Evolutionary conservation across 495 filamentous ascomycete genomes (phyloP).

Genomic region (Collariella sp.): DNA sequence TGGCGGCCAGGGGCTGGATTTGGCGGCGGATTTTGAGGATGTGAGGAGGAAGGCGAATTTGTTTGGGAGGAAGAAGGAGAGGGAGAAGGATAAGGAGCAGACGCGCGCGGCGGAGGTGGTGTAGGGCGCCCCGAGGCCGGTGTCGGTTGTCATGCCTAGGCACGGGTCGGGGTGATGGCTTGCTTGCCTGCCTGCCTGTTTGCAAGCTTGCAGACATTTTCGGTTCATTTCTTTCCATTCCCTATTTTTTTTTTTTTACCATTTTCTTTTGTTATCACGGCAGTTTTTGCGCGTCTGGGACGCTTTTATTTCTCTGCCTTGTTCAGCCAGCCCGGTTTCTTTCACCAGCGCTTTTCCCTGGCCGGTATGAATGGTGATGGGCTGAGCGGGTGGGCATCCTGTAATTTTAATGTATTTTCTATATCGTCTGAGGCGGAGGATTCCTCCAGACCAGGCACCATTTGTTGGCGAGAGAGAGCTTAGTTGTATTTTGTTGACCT

Average conservation of each 20-base stretch:
- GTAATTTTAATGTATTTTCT: constrained; percentile 7
- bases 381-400: background rate
- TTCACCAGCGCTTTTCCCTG: background rate
- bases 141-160: constrained; percentile 20
- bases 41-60: constrained; percentile 32
- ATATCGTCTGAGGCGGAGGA: background rate
- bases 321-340: background rate
- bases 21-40: constrained; percentile 23
- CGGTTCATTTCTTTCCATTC: background rate
- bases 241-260: constrained; percentile 5
- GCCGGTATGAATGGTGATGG: background rate
- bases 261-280: background rate
- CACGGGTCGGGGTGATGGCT: no score
- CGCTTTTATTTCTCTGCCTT: background rate
- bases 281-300: background rate
- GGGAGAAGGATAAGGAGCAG: constrained; percentile 16
- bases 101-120: constrained; percentile 26
- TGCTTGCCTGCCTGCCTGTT: no score
- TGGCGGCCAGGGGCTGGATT: constrained; percentile 20
- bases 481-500: background rate
- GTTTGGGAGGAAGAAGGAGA: constrained; percentile 31
- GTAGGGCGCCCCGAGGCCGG: constrained; percentile 22
- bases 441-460: no score
- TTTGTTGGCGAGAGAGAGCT: background rate
- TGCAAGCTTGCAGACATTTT: background rate